These are phyloP conservation scores for Erysimum cheiri DNA, from an alignment of 441 rosid genomes.

Conservation along the genomic window DNA sequence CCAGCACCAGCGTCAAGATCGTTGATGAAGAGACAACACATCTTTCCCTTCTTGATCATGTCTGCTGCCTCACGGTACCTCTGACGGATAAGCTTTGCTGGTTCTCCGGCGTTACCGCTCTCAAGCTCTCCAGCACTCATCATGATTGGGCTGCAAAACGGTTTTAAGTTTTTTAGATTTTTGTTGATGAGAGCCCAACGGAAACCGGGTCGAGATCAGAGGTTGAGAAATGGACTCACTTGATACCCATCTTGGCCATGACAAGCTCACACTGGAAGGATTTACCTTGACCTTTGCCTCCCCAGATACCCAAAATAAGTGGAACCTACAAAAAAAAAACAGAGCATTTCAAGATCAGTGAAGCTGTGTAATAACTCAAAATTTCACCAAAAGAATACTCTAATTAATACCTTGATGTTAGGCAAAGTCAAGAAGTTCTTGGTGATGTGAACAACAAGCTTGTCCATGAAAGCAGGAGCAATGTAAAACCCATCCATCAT, in stretches of 20 bases:
- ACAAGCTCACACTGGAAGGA: slow-evolving; percentile 98
- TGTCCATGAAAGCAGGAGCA: slow-evolving; percentile 99
- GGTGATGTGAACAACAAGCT: slow-evolving; percentile 90
- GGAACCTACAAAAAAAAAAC: slow-evolving; percentile 60
- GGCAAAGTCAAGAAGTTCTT: slow-evolving; percentile 96
- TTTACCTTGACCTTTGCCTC: slow-evolving; percentile 99
- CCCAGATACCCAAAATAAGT: slow-evolving; percentile 97
- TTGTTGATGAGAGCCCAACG: not conserved
- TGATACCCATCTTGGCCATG: slow-evolving; percentile 97
- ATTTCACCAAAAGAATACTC: not conserved
- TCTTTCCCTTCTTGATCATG: slow-evolving; percentile 91
- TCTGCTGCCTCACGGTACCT: slow-evolving; percentile 99
- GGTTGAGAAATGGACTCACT: slow-evolving; percentile 51
- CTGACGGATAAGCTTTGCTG: slow-evolving; percentile 93
- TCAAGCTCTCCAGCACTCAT: slow-evolving; percentile 99
- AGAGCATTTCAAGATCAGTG: slow-evolving; percentile 20
- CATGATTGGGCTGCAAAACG: slow-evolving; percentile 85
- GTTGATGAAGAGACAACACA: slow-evolving; percentile 96
- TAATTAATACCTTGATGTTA: slow-evolving; percentile 71
- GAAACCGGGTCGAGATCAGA: not conserved
- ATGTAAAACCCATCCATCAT: slow-evolving; percentile 80
- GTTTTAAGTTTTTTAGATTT: not conserved
- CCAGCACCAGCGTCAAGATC: slow-evolving; percentile 99
- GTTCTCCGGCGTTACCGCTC: slow-evolving; percentile 98
- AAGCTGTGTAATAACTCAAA: slow-evolving; percentile 29